A percentile compares a stretch with the other conserved stretches of the same genome.
phyloP scores from a whole-genome alignment of 257 asterid genomes.

The Solanum raphanifolium region DNA sequence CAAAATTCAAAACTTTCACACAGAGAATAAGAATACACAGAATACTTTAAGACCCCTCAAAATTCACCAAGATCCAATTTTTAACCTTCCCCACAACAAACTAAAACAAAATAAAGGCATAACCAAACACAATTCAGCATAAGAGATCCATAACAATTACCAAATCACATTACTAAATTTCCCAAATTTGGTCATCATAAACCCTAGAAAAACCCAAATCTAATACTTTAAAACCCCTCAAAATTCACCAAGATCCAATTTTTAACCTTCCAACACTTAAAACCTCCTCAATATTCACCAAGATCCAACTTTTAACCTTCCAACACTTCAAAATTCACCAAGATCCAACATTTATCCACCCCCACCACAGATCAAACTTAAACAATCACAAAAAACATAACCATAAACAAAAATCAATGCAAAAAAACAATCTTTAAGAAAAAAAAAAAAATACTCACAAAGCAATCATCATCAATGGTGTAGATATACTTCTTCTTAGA shows the following conservation, averaged over 20 bases:
- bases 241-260: not conserved
- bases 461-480: conserved; percentile 83
- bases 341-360: not conserved
- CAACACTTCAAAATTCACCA: not conserved
- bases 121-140: not conserved
- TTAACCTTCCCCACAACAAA: not conserved
- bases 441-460: conserved; percentile 30
- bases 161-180: not conserved
- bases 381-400: not conserved
- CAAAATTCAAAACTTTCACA: not conserved
- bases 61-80: conserved; percentile 13
- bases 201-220: not conserved
- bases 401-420: not conserved
- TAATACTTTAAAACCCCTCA: not conserved
- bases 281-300: not conserved
- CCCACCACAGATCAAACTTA: not conserved
- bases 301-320: not conserved
- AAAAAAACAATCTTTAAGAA: not conserved
- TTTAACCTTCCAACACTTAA: not conserved
- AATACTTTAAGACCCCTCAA: not conserved
- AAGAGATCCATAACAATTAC: not conserved
- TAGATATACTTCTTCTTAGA: conserved; percentile 75
- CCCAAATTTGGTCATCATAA: not conserved
- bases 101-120: not conserved
- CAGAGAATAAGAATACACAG: not conserved